These are phyloP conservation scores for Ogataea corticis DNA, from an alignment of 805 yeast species.

Conservation along the genomic window DNA sequence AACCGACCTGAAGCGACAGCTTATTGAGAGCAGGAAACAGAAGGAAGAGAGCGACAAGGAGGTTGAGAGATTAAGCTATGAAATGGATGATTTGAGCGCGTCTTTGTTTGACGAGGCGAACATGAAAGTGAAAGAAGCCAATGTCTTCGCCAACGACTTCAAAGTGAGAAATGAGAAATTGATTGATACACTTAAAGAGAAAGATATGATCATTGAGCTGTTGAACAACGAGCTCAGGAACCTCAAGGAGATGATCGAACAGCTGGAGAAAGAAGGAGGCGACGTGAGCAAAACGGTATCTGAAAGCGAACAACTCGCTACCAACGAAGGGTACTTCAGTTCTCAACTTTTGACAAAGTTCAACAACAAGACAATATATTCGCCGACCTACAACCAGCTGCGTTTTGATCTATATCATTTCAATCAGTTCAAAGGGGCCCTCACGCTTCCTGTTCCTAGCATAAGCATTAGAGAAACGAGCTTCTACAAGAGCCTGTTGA, in stretches of 20 bases:
- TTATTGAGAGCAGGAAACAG: conserved; percentile 32
- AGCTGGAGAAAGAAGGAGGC: conserved; percentile 43
- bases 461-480: conserved; percentile 47
- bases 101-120: conserved; percentile 83
- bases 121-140: conserved; percentile 78
- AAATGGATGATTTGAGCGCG: conserved; percentile 77
- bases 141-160: conserved; percentile 60
- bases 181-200: conserved; percentile 58
- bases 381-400: conserved; percentile 34
- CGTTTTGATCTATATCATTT: conserved; percentile 47
- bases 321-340: conserved; percentile 19
- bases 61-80: conserved; percentile 60
- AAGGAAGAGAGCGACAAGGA: conserved; percentile 58
- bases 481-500: conserved; percentile 62
- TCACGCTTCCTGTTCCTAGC: conserved; percentile 21
- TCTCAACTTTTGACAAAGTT: conserved; percentile 19
- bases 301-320: neutral
- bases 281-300: conserved; percentile 1
- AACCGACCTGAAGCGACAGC: conserved; percentile 34
- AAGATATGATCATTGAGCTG: conserved; percentile 63
- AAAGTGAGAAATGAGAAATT: conserved; percentile 60
- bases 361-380: conserved; percentile 28
- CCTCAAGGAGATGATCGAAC: conserved; percentile 59
- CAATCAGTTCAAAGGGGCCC: conserved; percentile 45
- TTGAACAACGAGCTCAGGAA: conserved; percentile 67